These are phyloP conservation scores for Flaveria bidentis DNA, from an alignment of 129 eudicot genomes.

Conservation along the genomic window DNA sequence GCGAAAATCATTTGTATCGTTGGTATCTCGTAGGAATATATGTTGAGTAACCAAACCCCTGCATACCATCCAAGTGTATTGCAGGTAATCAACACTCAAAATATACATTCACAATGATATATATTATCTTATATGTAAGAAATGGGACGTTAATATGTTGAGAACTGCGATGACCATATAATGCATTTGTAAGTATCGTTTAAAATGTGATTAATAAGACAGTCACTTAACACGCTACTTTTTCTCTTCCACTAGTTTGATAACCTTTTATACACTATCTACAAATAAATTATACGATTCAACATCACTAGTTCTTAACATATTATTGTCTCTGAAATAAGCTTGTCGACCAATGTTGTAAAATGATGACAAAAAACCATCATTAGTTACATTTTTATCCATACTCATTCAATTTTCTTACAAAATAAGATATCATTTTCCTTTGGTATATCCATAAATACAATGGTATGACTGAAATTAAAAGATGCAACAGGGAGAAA, in stretches of 20 bases:
- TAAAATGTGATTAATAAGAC: too few species aligned
- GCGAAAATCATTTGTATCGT: not conserved
- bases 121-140: too few species aligned
- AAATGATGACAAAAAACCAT: not conserved
- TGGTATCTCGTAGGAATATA: slow-evolving; percentile 41
- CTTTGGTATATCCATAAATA: not conserved
- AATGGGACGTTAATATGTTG: too few species aligned
- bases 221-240: too few species aligned
- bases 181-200: too few species aligned
- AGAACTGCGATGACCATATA: too few species aligned
- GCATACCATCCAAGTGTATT: slow-evolving; percentile 58
- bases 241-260: too few species aligned
- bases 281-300: too few species aligned
- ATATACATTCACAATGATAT: not conserved
- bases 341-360: not conserved
- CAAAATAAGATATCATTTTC: not conserved
- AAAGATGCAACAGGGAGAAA: slow-evolving; percentile 48
- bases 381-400: not conserved
- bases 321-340: too few species aligned
- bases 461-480: slow-evolving; percentile 6
- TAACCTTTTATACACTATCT: too few species aligned
- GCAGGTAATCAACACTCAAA: slow-evolving; percentile 42
- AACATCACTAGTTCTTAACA: too few species aligned
- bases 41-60: slow-evolving; percentile 53
- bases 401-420: not conserved